Percentiles rank a stretch among this genome's conserved stretches.
Evolutionary conservation across 164 flowering plant species (phyloP).

Genomic region (Tinospora cordifolia): DNA sequence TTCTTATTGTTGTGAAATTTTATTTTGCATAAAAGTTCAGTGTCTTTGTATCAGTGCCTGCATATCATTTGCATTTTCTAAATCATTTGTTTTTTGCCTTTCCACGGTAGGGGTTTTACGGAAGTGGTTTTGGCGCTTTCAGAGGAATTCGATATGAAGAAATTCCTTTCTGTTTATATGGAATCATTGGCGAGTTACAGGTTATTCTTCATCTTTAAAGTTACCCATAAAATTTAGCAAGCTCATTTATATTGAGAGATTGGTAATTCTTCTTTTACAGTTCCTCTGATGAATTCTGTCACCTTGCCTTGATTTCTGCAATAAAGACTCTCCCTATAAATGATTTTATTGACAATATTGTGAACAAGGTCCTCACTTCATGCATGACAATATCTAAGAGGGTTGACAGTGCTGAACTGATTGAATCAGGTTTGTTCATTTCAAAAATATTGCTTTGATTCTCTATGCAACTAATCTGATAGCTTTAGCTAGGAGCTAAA

Average conservation of each 20-base stretch:
- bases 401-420: slow-evolving; percentile 21
- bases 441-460: background rate
- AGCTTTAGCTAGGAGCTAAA: background rate
- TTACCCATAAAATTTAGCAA: background rate
- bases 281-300: slow-evolving; percentile 41
- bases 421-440: slow-evolving; percentile 42
- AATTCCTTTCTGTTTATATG: slow-evolving; percentile 54
- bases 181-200: slow-evolving; percentile 59
- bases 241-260: background rate
- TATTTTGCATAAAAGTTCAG: background rate
- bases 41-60: background rate
- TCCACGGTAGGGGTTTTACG: slow-evolving; percentile 50
- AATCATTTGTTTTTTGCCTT: slow-evolving; percentile 7
- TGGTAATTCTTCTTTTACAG: slow-evolving; percentile 35
- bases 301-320: slow-evolving; percentile 33
- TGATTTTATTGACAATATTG: slow-evolving; percentile 34
- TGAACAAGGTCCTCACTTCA: slow-evolving; percentile 42
- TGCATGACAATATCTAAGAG: slow-evolving; percentile 40
- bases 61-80: background rate
- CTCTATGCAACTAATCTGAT: background rate
- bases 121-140: slow-evolving; percentile 43
- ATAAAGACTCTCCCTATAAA: slow-evolving; percentile 50
- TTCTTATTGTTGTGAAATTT: background rate
- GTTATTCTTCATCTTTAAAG: slow-evolving; percentile 25
- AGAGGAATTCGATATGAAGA: slow-evolving; percentile 67